These are phyloP conservation scores for Fusarium sacchari DNA, from an alignment of 2,329 filamentous ascomycete genomes.

Conservation along the genomic window DNA sequence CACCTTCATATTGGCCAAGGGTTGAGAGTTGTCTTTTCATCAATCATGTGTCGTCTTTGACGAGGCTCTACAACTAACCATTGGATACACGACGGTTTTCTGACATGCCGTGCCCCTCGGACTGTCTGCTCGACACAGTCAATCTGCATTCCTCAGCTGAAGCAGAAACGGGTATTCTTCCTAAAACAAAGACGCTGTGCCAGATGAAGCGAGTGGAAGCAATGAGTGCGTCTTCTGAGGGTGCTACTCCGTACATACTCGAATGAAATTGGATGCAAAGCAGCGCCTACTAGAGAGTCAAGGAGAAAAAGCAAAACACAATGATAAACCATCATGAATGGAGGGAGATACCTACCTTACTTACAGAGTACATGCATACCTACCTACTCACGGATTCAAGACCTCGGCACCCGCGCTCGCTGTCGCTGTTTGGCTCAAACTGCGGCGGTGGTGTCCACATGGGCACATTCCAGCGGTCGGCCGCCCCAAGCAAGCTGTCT, in stretches of 20 bases:
- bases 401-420: conserved; percentile 25
- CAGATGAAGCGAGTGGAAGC: conserved; percentile 1
- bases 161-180: conserved; percentile 13
- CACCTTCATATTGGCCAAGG: neutral
- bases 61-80: neutral
- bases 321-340: conserved; percentile 4
- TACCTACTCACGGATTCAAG: neutral
- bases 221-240: conserved; percentile 10
- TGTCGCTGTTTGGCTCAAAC: neutral
- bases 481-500: conserved; percentile 28
- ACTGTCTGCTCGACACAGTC: conserved; percentile 1
- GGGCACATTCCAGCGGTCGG: conserved; percentile 42
- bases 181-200: conserved; percentile 10
- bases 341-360: conserved; percentile 1
- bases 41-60: conserved; percentile 8
- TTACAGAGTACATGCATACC: neutral
- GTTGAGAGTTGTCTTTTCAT: neutral
- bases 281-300: conserved; percentile 19
- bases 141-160: conserved; percentile 26
- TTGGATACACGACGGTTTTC: neutral
- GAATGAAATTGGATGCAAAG: conserved; percentile 3
- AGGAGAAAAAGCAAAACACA: conserved; percentile 21
- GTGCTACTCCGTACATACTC: too few relatives aligned
- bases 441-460: conserved; percentile 20
- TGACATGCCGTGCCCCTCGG: conserved; percentile 11